Conservation (phyloP, 2,329 filamentous ascomycete species). For the Talaromyces sp. region DNA sequence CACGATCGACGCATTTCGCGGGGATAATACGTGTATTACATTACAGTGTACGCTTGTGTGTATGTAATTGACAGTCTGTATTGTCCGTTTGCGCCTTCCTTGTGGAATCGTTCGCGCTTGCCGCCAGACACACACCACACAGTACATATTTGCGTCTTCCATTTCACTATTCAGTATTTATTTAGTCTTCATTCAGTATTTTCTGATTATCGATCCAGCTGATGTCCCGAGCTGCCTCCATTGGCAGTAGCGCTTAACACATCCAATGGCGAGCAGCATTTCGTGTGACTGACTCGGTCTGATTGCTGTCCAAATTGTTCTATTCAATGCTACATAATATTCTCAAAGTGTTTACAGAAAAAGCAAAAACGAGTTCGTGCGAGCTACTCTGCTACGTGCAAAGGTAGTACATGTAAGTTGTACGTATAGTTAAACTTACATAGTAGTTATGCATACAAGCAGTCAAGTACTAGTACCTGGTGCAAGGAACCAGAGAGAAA, state of each 20-base stretch:
- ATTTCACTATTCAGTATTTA: too few relatives aligned
- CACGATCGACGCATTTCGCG: constrained; percentile 18
- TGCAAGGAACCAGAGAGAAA: neutral
- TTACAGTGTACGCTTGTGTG: neutral
- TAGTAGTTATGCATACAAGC: too few relatives aligned
- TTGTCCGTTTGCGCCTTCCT: constrained; percentile 2
- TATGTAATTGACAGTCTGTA: too few relatives aligned
- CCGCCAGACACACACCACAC: neutral
- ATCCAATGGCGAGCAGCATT: neutral
- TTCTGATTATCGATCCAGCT: neutral
- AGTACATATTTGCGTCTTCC: too few relatives aligned
- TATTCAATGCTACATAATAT: neutral
- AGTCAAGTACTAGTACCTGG: constrained; percentile 10
- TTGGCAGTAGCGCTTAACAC: constrained; percentile 6
- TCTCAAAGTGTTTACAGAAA: neutral
- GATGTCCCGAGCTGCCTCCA: neutral
- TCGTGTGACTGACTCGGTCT: neutral
- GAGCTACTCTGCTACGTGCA: neutral
- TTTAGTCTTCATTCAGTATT: too few relatives aligned
- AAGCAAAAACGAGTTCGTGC: neutral
- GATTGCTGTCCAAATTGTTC: neutral
- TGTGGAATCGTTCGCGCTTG: neutral
- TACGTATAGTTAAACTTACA: too few relatives aligned
- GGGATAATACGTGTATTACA: constrained; percentile 6
- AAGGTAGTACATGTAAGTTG: neutral